These are phyloP conservation scores for Clavispora asparagi DNA, from an alignment of 805 yeast genomes.

Conservation along the genomic window DNA sequence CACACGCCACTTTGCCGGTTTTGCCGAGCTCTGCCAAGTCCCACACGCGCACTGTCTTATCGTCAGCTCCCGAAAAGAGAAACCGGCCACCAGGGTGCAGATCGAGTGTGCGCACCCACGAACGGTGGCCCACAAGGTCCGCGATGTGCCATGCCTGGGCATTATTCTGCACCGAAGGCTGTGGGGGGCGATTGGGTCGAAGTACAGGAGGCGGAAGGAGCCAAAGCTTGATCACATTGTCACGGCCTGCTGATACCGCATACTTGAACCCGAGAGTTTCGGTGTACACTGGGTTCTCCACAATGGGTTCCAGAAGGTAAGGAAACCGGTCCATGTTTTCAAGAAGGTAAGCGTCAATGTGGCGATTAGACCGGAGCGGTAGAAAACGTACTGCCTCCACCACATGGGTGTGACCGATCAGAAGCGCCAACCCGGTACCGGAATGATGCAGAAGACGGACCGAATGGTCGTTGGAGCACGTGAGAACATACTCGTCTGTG, in stretches of 20 bases:
- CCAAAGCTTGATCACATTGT: slow-evolving; percentile 73
- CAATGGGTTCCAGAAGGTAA: slow-evolving; percentile 26
- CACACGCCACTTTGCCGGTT: slow-evolving; percentile 40
- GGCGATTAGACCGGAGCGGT: slow-evolving; percentile 46
- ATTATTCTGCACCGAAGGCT: slow-evolving; percentile 46
- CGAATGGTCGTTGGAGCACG: slow-evolving; percentile 78
- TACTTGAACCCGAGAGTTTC: slow-evolving; percentile 56
- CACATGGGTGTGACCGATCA: slow-evolving; percentile 80
- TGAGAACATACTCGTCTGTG: slow-evolving; percentile 54
- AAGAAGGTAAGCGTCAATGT: slow-evolving; percentile 42
- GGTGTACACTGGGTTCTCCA: slow-evolving; percentile 23
- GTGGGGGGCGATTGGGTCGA: slow-evolving; percentile 50
- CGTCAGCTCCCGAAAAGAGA: slow-evolving; percentile 73
- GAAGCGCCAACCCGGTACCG: slow-evolving; percentile 61
- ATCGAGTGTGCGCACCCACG: slow-evolving; percentile 74
- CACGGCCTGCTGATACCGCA: slow-evolving; percentile 76
- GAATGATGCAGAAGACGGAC: slow-evolving; percentile 62
- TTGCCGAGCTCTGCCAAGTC: slow-evolving; percentile 43
- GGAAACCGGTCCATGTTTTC: slow-evolving; percentile 27
- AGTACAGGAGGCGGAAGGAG: slow-evolving; percentile 60
- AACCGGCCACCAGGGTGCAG: slow-evolving; percentile 75
- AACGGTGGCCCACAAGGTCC: slow-evolving; percentile 67
- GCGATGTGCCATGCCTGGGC: slow-evolving; percentile 57
- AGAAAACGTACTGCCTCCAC: slow-evolving; percentile 68
- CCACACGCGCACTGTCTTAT: slow-evolving; percentile 73